Evolutionary conservation across 352 stramenopile species (phyloP), one percentile per base, ranked within the genome.

Genomic region (Globisporangium megalacanthum): DNA sequence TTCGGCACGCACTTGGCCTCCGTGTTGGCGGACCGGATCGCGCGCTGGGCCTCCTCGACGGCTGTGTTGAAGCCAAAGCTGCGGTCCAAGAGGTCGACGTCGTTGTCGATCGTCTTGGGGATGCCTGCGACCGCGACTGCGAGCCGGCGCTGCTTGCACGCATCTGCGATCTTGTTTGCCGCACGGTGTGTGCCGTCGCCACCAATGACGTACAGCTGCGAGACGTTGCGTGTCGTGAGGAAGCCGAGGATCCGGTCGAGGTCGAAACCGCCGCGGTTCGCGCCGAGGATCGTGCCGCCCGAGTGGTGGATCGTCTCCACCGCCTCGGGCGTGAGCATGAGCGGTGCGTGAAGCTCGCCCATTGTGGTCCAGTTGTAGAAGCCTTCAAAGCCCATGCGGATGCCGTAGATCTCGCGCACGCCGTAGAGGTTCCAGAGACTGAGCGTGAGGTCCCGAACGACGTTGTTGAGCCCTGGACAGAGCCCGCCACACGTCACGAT

Each of bases 81-180:
- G 52, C 95, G 92, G 71, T 99, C 97, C 56, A 99, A 92, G 53
- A 99, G 84, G 66, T 98, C 96, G 49, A 99, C 93, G 73, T 99
- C 97, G 73, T 99, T 99, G 82, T 99, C 97, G 60, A 99, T 99
- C 4, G 97, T 99, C 83, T 99, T 99, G 20, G 97, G 97, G 64
- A 99, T 96, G 57, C 97, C 95, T 20, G 94, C 94, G 15, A 99
- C 91, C 8, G 95, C 79, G 29, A 99, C 86, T 56, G 97, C 93
- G 33, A 98, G 69, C 47, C 87, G 82, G 54, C 85, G 70, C 36
- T 58, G 65, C 47, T 72, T 71, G 56, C 81, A 94, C 63, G 89
- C 86, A 48, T 93, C 76, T 48, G 81, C 77, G 42, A 96, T 86
- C 58, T 88, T 90, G 79, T 98, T 98, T 19, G 96, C 96, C 39